Evolutionary conservation across 2,329 filamentous ascomycete species (phyloP), one percentile per base, ranked within the genome.

Genomic region (Fusarium sp.): DNA sequence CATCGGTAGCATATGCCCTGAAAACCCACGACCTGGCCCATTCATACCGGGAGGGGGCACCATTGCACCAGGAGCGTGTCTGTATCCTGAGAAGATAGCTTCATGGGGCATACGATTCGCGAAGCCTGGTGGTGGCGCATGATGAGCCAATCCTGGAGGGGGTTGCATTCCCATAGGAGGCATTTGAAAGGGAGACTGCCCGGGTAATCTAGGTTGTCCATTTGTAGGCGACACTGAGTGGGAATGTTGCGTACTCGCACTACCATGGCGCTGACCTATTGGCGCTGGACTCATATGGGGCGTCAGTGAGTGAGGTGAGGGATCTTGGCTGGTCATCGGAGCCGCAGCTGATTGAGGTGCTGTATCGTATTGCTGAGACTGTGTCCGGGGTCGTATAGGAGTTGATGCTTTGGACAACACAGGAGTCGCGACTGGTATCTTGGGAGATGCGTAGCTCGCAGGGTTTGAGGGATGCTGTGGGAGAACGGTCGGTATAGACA

Each of bases 341-440:
- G 81, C 46, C 30, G 53, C 17, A 19, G 38, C 82, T 65, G 90
- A 85, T 74, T 91, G 87, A 2, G 87, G 83, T 74, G 89, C 88
- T 11, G 88, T 88, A 24, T 89, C 90, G 76, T 96, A 92, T 66
- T 96, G 93, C 67, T 96, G 93, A 10, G 93, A 96, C 45, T 88
- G 81, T 62, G 94, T 92, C 55, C 93, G 89, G 36, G 89, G 86
- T 65, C 91, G 91, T 67, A 89, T 90, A 10, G 94, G 92, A 14
- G 92, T 94, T 7, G 93, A 89, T 20, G 90, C 89, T 77, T 97
- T 97, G 14, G 94, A 89, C 45, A 97, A 80, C 24, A 89, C 90
- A 9, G 96, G 95, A 32, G 92, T 96, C 11, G 92, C 91, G 62
- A 93, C 84, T 26, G 90, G 82, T 49, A 95, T 86, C 75, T 93